These are phyloP conservation scores for Daldinia sp. DNA, from an alignment of 2,329 filamentous ascomycete genomes.

Conservation along the genomic window DNA sequence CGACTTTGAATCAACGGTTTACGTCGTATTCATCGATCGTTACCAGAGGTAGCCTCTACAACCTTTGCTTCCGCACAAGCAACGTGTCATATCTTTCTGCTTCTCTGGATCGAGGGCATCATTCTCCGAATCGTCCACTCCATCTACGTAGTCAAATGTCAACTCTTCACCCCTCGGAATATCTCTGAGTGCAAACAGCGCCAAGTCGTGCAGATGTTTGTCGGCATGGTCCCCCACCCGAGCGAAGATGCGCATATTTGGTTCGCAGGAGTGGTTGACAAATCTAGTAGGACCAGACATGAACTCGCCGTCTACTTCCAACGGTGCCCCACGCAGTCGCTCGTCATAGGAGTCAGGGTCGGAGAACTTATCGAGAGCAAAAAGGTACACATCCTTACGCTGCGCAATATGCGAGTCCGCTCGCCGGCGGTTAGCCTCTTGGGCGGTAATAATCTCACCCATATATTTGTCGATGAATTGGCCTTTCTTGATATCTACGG, in stretches of 20 bases:
- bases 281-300: conserved; percentile 81
- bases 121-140: conserved; percentile 59
- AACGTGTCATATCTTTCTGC: conserved; percentile 63
- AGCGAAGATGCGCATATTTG: conserved; percentile 81
- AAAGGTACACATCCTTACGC: conserved; percentile 81
- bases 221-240: conserved; percentile 80
- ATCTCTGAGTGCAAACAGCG: conserved; percentile 75
- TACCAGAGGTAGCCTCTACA: conserved; percentile 77
- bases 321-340: conserved; percentile 62
- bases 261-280: conserved; percentile 84
- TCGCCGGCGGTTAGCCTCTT: conserved; percentile 72
- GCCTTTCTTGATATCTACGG: conserved; percentile 70
- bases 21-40: conserved; percentile 8
- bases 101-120: conserved; percentile 60
- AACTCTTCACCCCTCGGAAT: conserved; percentile 73
- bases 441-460: conserved; percentile 71
- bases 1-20: background rate
- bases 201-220: conserved; percentile 77
- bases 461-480: conserved; percentile 85
- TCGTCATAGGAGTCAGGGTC: conserved; percentile 63
- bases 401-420: conserved; percentile 61
- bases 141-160: conserved; percentile 82
- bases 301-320: conserved; percentile 76
- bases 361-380: conserved; percentile 82
- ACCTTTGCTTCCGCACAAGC: conserved; percentile 69